Percentiles rank a stretch among this genome's conserved stretches.
phyloP scores from a whole-genome alignment of 352 stramenopile species.

The Pythium biforme region DNA sequence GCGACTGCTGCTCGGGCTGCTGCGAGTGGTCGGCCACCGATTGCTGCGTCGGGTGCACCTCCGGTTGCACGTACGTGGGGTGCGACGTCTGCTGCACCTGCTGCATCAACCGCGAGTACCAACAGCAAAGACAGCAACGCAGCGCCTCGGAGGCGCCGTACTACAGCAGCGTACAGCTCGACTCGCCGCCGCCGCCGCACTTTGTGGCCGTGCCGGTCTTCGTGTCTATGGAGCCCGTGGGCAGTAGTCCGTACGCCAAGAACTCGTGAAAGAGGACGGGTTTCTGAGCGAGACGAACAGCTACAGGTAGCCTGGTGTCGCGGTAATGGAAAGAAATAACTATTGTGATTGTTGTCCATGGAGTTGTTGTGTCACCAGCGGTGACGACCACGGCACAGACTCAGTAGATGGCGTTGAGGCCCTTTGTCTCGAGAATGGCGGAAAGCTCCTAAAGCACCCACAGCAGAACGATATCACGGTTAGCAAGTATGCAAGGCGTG shows the following conservation, averaged over 20 bases:
- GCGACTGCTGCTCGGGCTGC: constrained; percentile 3
- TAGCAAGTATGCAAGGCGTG: too few relatives aligned
- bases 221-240: constrained; percentile 6
- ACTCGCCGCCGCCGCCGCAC: constrained; percentile 1
- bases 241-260: background rate
- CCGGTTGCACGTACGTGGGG: constrained; percentile 5
- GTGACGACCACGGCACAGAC: background rate
- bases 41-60: background rate
- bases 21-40: background rate
- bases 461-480: background rate
- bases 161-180: background rate
- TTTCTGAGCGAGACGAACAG: background rate
- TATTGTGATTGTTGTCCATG: background rate
- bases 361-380: background rate
- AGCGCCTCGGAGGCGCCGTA: background rate
- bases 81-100: constrained; percentile 11
- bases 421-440: constrained; percentile 23
- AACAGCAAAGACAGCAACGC: background rate
- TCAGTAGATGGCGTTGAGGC: constrained; percentile 25
- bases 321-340: background rate
- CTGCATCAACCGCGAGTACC: background rate
- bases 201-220: constrained; percentile 8
- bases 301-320: background rate
- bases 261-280: background rate
- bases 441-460: constrained; percentile 23